Base-by-base conservation (phyloP, 257 asterid genomes). In the Anisodus tanguticus region DNA sequence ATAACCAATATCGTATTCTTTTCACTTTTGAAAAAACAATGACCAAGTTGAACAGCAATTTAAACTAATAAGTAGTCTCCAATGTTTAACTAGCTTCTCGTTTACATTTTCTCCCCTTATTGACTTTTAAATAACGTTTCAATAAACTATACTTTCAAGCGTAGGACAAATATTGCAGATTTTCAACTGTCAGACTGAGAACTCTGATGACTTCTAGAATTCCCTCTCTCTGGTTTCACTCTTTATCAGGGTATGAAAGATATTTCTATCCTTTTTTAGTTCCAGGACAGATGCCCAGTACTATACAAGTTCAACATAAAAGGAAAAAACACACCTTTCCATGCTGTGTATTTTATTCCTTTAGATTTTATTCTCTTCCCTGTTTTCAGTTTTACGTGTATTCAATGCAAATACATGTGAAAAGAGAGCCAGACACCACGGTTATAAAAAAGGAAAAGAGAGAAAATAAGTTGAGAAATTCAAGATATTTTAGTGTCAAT, bases 1-100 rank as follows among this genome's bases (percentile, higher is more conserved):
- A 71, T 45, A 45, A 71, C 37, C 16, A 17, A n/a, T 43, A 71
- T 43, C 39, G 3, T 43, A 43, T 9, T 71, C 35, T 71, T 71
- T 60, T 69, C 39, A 43, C 79, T 45, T 71, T 45, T 4, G 16
- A 45, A 41, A 41, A 4, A 43, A 17, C 13, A 71, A 71, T 70
- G 58, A 71, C 79, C 58, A 16, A n/a, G 37, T 39, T 39, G 26
- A 68, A 69, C 78, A 41, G 35, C 55, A 70, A 68, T n/a, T n/a
- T n/a, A 9, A 71, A 43, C 79, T 41, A 71, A 71, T 17, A 69
- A 69, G 26, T 15, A 43, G 58, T 9, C 9, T 71, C 79, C 57
- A n/a, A 69, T 11, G 5, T 43, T 45, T 71, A 71, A 31, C 58
- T 71, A 43, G 79, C 58, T 71, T 71, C 37, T 71, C 37, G 49